Evolutionary conservation across 2,329 filamentous ascomycete species (phyloP), one percentile per base, ranked within the genome.

Genomic region (Fragosphaeria purpurea): DNA sequence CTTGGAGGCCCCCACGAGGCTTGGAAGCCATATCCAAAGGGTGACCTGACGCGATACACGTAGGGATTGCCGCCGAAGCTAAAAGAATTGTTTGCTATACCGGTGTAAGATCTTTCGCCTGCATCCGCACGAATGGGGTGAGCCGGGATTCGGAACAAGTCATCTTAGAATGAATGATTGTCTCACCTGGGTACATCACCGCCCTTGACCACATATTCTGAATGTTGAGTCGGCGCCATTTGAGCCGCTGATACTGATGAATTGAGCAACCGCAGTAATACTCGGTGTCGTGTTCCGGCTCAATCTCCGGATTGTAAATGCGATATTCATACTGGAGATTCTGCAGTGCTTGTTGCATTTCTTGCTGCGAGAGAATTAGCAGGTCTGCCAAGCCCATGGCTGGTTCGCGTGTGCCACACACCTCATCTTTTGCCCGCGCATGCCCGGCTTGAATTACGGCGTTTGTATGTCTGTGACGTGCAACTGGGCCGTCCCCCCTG

Each of bases 221-320:
- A 3, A 71, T 62, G 5, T 45, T 46, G 31, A 67, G 61, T 6
- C 70, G 65, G n/a, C 50, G 53, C 48, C 58, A 58, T 55, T 72
- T 72, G 44, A 54, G 58, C 12, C 52, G 53, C 47, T 64, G 55
- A 53, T 71, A 73, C 31, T 61, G 53, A 52, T 71, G 69, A 43
- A 73, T 66, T 2, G 60, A 50, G 52, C 71, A 73, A 40, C 50
- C 50, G 55, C 71, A 73, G 33, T 59, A 60, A 51, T 62, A 63
- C 5, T 69, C 66, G 9, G 60, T 58, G 7, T 72, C 68, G 53
- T 73, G 70, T 49, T 73, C 70, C 8, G 71, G 71, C 54, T 73
- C 70, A 41, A 73, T 67, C 46, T 73, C 70, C 46, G 59, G 61
- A 54, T 73, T 73, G 59, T 67, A 74, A 41, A 73, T 70, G 10